Evolutionary conservation across 805 yeast species (phyloP), one percentile per base, ranked within the genome.

Genomic region (Jamesozyma lodderae): DNA sequence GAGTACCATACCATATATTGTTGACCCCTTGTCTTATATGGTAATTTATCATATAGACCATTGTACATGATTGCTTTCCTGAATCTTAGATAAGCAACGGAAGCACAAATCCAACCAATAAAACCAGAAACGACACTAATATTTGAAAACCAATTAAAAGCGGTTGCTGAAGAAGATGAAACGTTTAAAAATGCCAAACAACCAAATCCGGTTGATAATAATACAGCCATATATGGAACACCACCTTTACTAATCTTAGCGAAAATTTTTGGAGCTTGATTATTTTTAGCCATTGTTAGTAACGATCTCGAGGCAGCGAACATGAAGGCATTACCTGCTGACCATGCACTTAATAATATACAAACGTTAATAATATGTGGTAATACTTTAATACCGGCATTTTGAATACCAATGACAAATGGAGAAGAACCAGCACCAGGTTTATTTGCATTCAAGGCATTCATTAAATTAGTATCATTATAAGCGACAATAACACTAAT

Each of bases 41-140:
- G 74, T 24, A 75, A 66, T 52, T 82, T 70, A 36, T 75, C 77
- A 41, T 61, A 58, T 35, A 79, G 56, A 27, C 64, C 64, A 49
- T 79, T 75, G 61, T 55, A 72, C 4, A 51, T 47, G 33, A 80
- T 67, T 10, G 84, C 88, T 51, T 72, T 73, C 61, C 83, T 75
- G 70, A 74, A 79, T 59, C 83, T 67, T 27, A 75, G 41, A 53
- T 76, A 77, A 8, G 81, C 72, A 27, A 68, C 55, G 28, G 72
- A 57, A 24, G 73, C 68, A 37, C 69, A 62, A 31, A 75, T 56
- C 86, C 85, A 78, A 19, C 80, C 72, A 31, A 78, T 54, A 55
- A 79, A 78, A 10, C 83, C 84, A 3, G 82, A 75, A 37, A 78
- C 71, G 25, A 83, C 77, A 26, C 78, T 69, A 43, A 79, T 72